These are phyloP conservation scores for Diaporthe citri DNA, from an alignment of 2,329 filamentous ascomycete species.

Conservation along the genomic window DNA sequence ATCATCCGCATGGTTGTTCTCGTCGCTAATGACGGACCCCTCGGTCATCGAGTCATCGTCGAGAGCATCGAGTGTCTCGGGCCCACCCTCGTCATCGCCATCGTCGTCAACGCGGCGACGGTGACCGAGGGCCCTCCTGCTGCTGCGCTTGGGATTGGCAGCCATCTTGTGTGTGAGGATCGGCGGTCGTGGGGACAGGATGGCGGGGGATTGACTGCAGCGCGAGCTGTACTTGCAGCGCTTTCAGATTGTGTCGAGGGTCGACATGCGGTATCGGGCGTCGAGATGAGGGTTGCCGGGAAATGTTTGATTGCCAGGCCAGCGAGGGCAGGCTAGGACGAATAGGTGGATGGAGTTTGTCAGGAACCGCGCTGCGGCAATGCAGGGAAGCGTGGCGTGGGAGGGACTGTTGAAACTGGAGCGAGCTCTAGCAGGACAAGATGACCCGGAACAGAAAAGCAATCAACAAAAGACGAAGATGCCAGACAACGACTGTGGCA, in stretches of 20 bases:
- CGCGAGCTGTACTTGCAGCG: slow-evolving; percentile 38
- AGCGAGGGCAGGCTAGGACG: slow-evolving; percentile 20
- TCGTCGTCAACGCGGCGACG: slow-evolving; percentile 79
- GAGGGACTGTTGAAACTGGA: slow-evolving; percentile 20
- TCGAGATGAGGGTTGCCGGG: slow-evolving; percentile 31
- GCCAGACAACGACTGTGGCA: slow-evolving; percentile 14
- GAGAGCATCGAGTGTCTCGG: slow-evolving; percentile 64
- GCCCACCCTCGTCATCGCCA: slow-evolving; percentile 74
- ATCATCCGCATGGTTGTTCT: slow-evolving; percentile 69
- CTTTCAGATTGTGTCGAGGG: slow-evolving; percentile 33
- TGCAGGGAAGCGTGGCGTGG: slow-evolving; percentile 23
- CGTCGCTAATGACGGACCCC: slow-evolving; percentile 72
- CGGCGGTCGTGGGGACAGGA: slow-evolving; percentile 33
- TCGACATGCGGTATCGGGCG: slow-evolving; percentile 36
- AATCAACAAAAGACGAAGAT: slow-evolving; percentile 31
- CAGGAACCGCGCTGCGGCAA: slow-evolving; percentile 37
- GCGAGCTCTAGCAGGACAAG: slow-evolving; percentile 33
- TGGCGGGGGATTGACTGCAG: slow-evolving; percentile 34
- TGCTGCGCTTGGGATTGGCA: slow-evolving; percentile 57
- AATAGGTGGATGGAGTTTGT: slow-evolving; percentile 22
- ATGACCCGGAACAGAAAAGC: slow-evolving; percentile 20
- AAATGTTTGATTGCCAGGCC: slow-evolving; percentile 23
- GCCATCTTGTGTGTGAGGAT: slow-evolving; percentile 45
- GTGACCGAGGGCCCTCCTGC: slow-evolving; percentile 75
- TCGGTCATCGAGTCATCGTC: slow-evolving; percentile 77